Percentiles rank a stretch among this genome's conserved stretches.
Evolutionary conservation across 495 filamentous ascomycete genomes (phyloP).

Genomic region (Aspergillus bertholletiae): DNA sequence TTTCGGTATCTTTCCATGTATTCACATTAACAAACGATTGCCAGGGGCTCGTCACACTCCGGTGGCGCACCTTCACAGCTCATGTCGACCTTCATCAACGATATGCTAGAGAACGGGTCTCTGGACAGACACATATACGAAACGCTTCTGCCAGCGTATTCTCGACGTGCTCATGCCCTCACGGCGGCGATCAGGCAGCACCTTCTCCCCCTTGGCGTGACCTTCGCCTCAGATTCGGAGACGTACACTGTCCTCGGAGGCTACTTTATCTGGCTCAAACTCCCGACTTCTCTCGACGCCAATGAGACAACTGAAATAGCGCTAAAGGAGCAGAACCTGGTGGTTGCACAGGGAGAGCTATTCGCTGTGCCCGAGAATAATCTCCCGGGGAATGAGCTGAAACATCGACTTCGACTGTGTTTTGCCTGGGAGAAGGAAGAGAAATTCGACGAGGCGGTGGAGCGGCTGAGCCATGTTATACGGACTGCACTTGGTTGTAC

Average conservation of each 20-base stretch:
- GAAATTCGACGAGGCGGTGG: conserved; percentile 8
- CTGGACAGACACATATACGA: conserved; percentile 44
- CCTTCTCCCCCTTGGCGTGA: conserved; percentile 52
- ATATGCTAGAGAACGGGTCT: conserved; percentile 45
- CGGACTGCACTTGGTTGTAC: neutral
- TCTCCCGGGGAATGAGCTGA: conserved; percentile 14
- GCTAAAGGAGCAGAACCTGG: conserved; percentile 43
- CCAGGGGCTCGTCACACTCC: conserved; percentile 56
- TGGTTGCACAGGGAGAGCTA: conserved; percentile 51
- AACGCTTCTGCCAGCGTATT: conserved; percentile 43
- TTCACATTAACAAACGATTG: neutral
- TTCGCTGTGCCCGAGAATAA: conserved; percentile 55
- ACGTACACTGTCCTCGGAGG: conserved; percentile 50
- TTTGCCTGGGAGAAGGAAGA: conserved; percentile 65
- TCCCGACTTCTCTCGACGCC: conserved; percentile 43
- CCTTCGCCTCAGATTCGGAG: conserved; percentile 41
- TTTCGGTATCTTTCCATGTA: conserved; percentile 21
- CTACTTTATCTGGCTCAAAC: conserved; percentile 65
- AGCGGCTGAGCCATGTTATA: neutral
- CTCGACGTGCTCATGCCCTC: conserved; percentile 44
- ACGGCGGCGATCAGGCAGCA: conserved; percentile 42
- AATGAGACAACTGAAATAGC: conserved; percentile 43
- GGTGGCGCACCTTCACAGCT: conserved; percentile 71
- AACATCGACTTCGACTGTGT: conserved; percentile 52
- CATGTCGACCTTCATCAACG: conserved; percentile 56